Evolutionary conservation across 306 rosid species (phyloP), one percentile per base, ranked within the genome.

Genomic region (Comarum palustre): DNA sequence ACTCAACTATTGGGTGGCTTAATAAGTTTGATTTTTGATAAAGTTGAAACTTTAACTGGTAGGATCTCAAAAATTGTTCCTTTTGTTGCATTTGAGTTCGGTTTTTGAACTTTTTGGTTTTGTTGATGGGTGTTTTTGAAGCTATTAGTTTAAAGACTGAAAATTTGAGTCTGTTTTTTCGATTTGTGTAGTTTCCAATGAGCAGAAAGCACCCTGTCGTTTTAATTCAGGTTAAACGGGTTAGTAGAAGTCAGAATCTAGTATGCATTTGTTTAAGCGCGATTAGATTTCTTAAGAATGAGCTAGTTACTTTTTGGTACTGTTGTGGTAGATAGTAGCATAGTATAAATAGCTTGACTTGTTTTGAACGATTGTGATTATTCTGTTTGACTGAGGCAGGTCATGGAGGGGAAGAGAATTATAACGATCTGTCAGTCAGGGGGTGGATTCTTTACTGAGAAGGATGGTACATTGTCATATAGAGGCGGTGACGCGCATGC

Each of bases 341-440:
- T 9, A 41, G 4, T 25, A 14, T 17, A 5, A 16, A 6, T 27
- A 31, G 13, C 20, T 43, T 54, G 8, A 57, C 3, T 32, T 51
- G 52, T 17, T 46, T 25, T 73, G 70, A 55, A n/a, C n/a, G 24
- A 68, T 7, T 6, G 34, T 54, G 41, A 24, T 19, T 51, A 15
- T 61, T 57, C 4, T 75, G 20, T 76, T 77, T 59, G 55, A 20
- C 58, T 38, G 74, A 60, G 60, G 61, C 83, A 87, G 98, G 81
- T 73, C 83, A 93, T 89, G 98, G 91, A 81, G 69, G 78, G 71
- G 78, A 85, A 73, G 81, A 91, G 76, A 83, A 68, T 90, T 60
- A 94, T 94, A 66, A 92, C 92, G 20, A 91, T 94, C 73, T 94
- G 98, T 83, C 98, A 94, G 74, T 89, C 86, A 2, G 98, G 98